These are phyloP conservation scores for Backusella tuberculispora DNA, from an alignment of 192 early-diverging fungal genomes.

Conservation along the genomic window DNA sequence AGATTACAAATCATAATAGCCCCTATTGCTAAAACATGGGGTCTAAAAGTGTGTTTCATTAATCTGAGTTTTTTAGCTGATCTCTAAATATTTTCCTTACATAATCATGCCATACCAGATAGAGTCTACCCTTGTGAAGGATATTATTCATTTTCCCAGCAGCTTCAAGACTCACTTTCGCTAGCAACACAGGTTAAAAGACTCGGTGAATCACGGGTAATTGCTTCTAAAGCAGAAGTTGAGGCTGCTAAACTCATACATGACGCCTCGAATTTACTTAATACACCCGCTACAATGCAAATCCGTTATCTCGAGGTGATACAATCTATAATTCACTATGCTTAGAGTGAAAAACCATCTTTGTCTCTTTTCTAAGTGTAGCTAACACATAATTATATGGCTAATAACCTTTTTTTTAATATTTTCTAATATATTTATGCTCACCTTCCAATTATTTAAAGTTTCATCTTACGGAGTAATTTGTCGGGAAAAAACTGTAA, in stretches of 20 bases:
- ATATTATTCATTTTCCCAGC: slow-evolving; percentile 75
- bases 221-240: slow-evolving; percentile 83
- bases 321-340: slow-evolving; percentile 69
- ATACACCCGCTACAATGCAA: slow-evolving; percentile 69
- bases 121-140: slow-evolving; percentile 86
- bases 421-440: slow-evolving; percentile 15
- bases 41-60: slow-evolving; percentile 62
- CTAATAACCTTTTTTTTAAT: slow-evolving; percentile 2
- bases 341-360: slow-evolving; percentile 73
- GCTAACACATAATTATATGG: background rate
- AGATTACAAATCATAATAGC: slow-evolving; percentile 85
- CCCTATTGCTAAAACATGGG: slow-evolving; percentile 75
- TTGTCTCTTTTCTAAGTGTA: slow-evolving; percentile 52
- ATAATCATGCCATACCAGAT: slow-evolving; percentile 39
- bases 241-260: slow-evolving; percentile 84
- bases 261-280: slow-evolving; percentile 88
- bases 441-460: background rate
- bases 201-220: slow-evolving; percentile 87
- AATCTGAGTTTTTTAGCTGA: background rate
- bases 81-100: background rate
- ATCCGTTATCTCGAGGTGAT: slow-evolving; percentile 91
- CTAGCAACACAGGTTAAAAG: slow-evolving; percentile 87
- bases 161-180: slow-evolving; percentile 81
- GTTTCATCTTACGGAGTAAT: slow-evolving; percentile 16
- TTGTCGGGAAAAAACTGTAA: slow-evolving; percentile 14